A percentile compares a stretch with the other conserved stretches of the same genome.
phyloP scores from a whole-genome alignment of 345 rosid species.

The Eucalyptus urophylla region DNA sequence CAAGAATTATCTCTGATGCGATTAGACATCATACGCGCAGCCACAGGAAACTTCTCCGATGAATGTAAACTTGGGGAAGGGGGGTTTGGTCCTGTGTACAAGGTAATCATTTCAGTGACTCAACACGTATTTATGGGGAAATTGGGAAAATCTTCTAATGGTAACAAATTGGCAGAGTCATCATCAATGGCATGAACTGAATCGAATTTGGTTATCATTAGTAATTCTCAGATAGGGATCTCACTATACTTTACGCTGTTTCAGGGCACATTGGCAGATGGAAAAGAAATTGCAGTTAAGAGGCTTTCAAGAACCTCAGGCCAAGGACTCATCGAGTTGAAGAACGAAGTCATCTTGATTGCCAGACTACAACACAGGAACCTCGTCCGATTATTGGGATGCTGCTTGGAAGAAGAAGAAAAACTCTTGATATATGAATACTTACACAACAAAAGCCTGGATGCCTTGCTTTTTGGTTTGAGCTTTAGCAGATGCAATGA shows the following conservation, averaged over 20 bases:
- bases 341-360: slow-evolving; percentile 5
- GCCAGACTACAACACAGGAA: slow-evolving; percentile 8
- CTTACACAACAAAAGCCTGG: slow-evolving; percentile 3
- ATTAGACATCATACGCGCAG: too few species aligned
- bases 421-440: neutral
- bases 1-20: too few species aligned
- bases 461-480: neutral
- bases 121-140: neutral
- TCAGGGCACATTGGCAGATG: slow-evolving; percentile 1
- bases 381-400: slow-evolving; percentile 4
- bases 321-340: slow-evolving; percentile 6
- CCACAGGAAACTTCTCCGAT: too few species aligned
- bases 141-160: neutral
- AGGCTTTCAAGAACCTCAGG: slow-evolving; percentile 5
- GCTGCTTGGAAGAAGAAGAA: neutral
- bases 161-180: neutral
- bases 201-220: neutral
- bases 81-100: too few species aligned
- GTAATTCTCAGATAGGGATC: neutral
- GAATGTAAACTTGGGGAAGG: too few species aligned
- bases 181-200: neutral
- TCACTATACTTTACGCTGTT: neutral
- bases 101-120: neutral
- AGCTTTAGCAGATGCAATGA: neutral
- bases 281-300: slow-evolving; percentile 10